Percentiles rank a stretch among this genome's conserved stretches.
These are phyloP conservation scores for Sclerotinia subarctica DNA, from an alignment of 2,329 filamentous ascomycete genomes.

Conservation along the genomic window DNA sequence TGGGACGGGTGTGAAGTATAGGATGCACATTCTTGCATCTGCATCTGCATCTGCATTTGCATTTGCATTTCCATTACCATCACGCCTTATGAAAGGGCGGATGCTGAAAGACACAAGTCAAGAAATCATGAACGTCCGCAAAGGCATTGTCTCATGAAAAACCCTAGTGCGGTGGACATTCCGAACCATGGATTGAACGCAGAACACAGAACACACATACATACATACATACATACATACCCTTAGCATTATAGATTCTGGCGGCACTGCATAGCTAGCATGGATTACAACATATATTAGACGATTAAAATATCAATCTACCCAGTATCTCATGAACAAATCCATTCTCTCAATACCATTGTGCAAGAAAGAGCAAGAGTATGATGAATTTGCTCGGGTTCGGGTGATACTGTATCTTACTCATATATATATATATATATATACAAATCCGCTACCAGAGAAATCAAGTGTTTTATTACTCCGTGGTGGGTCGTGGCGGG, in stretches of 20 bases:
- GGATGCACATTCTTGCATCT: background rate
- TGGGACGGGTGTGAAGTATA: background rate
- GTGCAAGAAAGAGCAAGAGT: no score
- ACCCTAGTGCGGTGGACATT: background rate
- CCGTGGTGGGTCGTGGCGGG: no score
- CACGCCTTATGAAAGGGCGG: background rate
- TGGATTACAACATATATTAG: background rate
- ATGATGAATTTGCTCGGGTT: no score
- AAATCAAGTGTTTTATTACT: no score
- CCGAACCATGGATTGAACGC: background rate
- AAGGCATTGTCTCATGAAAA: background rate
- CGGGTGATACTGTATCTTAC: no score
- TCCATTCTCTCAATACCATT: no score
- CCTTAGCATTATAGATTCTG: background rate
- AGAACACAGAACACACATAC: no score
- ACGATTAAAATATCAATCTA: background rate
- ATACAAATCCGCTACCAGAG: no score
- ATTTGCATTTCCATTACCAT: background rate
- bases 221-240: background rate
- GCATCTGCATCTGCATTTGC: background rate
- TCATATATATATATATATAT: no score
- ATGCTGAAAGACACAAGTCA: background rate
- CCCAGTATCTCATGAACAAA: no score
- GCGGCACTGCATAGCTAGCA: background rate
- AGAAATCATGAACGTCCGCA: no score